Percentiles rank a stretch among this genome's conserved stretches.
Conservation (phyloP, 352 stramenopile species). For the Phytophthora sp. region DNA sequence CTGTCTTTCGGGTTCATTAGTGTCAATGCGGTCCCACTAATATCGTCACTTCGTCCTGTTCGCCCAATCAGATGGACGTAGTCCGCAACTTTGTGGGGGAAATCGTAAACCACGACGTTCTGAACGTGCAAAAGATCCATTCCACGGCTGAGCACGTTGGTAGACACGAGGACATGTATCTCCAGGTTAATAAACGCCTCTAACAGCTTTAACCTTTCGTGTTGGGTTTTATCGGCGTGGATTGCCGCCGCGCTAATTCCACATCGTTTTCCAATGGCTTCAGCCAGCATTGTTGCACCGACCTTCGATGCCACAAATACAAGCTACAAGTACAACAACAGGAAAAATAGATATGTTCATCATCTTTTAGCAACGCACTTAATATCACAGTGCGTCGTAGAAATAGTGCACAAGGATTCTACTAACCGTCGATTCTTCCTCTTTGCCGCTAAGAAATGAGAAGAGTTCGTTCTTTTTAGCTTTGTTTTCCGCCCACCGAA, state of each 20-base stretch:
- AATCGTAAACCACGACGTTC: constrained; percentile 79
- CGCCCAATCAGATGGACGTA: constrained; percentile 77
- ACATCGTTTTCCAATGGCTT: constrained; percentile 55
- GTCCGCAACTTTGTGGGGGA: constrained; percentile 57
- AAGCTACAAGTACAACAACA: constrained; percentile 39
- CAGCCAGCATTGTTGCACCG: constrained; percentile 65
- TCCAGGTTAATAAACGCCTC: constrained; percentile 66
- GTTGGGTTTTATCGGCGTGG: constrained; percentile 69
- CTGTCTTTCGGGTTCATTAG: constrained; percentile 54
- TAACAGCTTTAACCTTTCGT: constrained; percentile 54
- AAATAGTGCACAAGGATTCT: not conserved
- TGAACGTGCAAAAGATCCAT: constrained; percentile 73
- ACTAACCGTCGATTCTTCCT: constrained; percentile 53
- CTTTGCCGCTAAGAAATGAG: constrained; percentile 36
- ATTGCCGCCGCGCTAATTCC: constrained; percentile 44
- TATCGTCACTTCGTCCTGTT: constrained; percentile 33
- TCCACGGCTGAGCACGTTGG: constrained; percentile 73
- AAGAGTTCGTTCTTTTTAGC: constrained; percentile 70
- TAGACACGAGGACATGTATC: constrained; percentile 62
- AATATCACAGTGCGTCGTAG: too few relatives aligned
- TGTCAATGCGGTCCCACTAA: constrained; percentile 36
- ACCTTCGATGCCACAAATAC: constrained; percentile 77
- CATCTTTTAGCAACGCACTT: too few relatives aligned
- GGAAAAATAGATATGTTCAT: constrained; percentile 5
- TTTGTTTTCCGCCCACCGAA: constrained; percentile 63